These are phyloP conservation scores for Kitagawia praeruptora DNA, from an alignment of 129 eudicot genomes.

Conservation along the genomic window DNA sequence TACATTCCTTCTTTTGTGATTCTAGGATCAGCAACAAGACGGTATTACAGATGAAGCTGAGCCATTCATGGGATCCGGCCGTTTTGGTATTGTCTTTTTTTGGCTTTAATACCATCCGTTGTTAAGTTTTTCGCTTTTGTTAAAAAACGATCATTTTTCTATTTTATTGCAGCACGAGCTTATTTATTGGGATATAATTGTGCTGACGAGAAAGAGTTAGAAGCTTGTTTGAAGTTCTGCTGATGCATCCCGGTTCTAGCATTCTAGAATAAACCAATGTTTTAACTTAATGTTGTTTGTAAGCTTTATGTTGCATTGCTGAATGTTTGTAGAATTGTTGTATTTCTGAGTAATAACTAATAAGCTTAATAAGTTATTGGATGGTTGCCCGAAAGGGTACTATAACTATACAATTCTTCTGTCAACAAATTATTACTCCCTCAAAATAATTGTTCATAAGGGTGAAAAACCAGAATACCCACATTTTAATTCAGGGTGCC, in stretches of 20 bases:
- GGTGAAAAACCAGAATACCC: too few relatives aligned
- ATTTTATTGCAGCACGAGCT: conserved; percentile 61
- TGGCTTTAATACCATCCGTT: neutral
- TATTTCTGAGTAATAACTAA: neutral
- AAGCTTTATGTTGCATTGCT: neutral
- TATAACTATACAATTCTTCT: neutral
- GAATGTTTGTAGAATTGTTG: neutral
- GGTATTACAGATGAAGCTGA: conserved; percentile 83
- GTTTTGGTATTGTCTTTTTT: conserved; percentile 56
- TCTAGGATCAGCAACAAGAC: conserved; percentile 74
- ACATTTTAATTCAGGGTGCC: too few relatives aligned
- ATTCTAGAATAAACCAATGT: neutral
- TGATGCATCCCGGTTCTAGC: conserved; percentile 20
- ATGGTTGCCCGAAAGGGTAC: neutral
- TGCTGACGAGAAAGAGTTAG: conserved; percentile 86
- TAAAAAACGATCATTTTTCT: neutral
- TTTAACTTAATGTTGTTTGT: conserved; percentile 1
- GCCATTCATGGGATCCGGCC: conserved; percentile 99
- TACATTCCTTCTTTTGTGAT: conserved; percentile 5
- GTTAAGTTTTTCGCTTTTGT: neutral
- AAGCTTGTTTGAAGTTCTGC: conserved; percentile 82
- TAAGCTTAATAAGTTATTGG: neutral
- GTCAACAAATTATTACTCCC: neutral
- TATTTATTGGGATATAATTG: conserved; percentile 88
- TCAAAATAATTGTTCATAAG: too few relatives aligned